These are phyloP conservation scores for Penicillium ochrochloron DNA, from an alignment of 495 filamentous ascomycete genomes.

Conservation along the genomic window DNA sequence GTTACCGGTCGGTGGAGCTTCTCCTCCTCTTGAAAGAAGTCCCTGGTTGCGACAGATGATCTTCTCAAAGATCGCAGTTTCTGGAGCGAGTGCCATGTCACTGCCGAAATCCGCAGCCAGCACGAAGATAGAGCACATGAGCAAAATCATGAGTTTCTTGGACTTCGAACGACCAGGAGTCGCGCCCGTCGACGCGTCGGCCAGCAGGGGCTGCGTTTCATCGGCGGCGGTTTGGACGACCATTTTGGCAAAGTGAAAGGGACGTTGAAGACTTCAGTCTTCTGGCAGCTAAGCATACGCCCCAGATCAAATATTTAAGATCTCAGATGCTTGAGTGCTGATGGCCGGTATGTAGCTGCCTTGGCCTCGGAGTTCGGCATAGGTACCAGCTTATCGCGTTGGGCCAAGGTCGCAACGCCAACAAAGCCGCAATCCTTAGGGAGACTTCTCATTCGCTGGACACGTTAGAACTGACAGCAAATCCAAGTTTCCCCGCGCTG, in stretches of 20 bases:
- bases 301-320: background rate
- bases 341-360: conserved; percentile 1
- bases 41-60: conserved; percentile 48
- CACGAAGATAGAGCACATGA: conserved; percentile 25
- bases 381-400: conserved; percentile 5
- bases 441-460: background rate
- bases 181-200: background rate
- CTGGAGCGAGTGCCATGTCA: conserved; percentile 35
- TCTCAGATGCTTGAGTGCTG: background rate
- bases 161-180: background rate
- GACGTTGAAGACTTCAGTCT: background rate
- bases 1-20: background rate
- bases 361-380: conserved; percentile 7
- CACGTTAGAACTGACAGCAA: background rate
- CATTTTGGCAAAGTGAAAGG: conserved; percentile 3
- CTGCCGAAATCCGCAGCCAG: conserved; percentile 35
- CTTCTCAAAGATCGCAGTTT: conserved; percentile 43
- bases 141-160: conserved; percentile 27
- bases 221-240: background rate
- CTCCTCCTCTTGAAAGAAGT: background rate
- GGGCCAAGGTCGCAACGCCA: conserved; percentile 2
- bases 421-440: conserved; percentile 6
- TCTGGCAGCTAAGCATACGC: background rate
- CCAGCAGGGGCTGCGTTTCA: conserved; percentile 12
- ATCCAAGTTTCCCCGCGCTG: background rate